phyloP scores from a whole-genome alignment of 805 yeast species.

The Yueomyces sinensis region DNA sequence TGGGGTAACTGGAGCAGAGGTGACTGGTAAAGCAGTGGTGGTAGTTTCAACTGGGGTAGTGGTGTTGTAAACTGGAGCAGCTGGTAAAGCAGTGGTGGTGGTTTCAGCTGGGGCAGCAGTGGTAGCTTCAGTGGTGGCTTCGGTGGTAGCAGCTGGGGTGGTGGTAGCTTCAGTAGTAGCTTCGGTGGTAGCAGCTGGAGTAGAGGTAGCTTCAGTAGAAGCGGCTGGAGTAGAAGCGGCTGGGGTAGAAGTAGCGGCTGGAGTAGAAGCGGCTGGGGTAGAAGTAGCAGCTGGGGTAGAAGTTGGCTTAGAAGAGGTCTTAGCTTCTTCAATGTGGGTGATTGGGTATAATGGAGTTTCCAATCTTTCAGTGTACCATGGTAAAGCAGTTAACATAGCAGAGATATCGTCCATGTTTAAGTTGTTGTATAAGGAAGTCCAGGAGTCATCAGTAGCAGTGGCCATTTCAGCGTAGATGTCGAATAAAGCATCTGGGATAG shows the following conservation, averaged over 20 bases:
- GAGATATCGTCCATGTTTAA: constrained; percentile 1
- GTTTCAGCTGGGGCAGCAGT: neutral
- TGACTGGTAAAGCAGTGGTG: neutral
- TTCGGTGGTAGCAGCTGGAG: neutral
- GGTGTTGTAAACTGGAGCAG: neutral
- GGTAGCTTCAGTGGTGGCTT: neutral
- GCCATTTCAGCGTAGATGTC: constrained; percentile 5
- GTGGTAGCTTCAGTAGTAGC: constrained; percentile 1
- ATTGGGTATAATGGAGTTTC: constrained; percentile 6
- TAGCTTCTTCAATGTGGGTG: neutral
- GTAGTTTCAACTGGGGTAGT: neutral
- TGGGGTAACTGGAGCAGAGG: neutral
- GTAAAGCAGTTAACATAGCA: constrained; percentile 20
- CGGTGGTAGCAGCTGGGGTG: constrained; percentile 1
- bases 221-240: constrained; percentile 4
- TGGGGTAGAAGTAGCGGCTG: constrained; percentile 4
- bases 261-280: constrained; percentile 4
- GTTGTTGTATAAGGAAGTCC: constrained; percentile 14
- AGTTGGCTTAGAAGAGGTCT: constrained; percentile 1
- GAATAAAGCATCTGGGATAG: constrained; percentile 3
- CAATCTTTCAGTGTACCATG: constrained; percentile 24
- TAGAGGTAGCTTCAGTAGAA: constrained; percentile 1
- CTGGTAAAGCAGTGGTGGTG: neutral
- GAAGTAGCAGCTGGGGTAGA: constrained; percentile 5
- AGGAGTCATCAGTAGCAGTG: constrained; percentile 22